These are phyloP conservation scores for Thymus mandschuricus DNA, from an alignment of 257 asterid species.

Conservation along the genomic window DNA sequence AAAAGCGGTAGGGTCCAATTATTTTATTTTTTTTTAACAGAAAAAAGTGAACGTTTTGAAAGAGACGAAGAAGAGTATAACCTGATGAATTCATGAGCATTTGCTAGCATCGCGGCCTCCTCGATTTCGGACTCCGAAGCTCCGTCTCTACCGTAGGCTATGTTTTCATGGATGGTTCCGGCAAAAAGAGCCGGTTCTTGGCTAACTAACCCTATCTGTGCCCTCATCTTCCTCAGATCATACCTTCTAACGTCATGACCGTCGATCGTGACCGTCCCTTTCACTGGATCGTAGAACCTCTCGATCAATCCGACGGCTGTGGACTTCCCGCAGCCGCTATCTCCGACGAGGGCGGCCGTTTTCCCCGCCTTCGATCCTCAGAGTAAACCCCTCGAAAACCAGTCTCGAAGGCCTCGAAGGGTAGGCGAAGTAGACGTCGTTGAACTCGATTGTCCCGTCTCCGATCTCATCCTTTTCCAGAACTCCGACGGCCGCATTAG, in stretches of 20 bases:
- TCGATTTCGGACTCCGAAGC: constrained; percentile 50
- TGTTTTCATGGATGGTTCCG: constrained; percentile 53
- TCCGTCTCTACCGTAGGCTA: constrained; percentile 43
- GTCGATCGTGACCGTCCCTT: constrained; percentile 47
- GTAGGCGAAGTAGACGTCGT: constrained; percentile 43
- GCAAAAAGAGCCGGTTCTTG: constrained; percentile 63
- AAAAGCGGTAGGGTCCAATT: too few species aligned
- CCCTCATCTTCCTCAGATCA: constrained; percentile 47
- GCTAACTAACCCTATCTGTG: constrained; percentile 52
- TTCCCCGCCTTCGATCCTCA: constrained; percentile 48
- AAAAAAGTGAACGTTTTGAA: too few species aligned
- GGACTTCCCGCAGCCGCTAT: constrained; percentile 66
- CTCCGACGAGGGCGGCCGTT: constrained; percentile 49
- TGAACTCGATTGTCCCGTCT: constrained; percentile 47
- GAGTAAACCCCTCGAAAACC: constrained; percentile 45
- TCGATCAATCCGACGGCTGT: constrained; percentile 50
- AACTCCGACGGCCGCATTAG: constrained; percentile 26
- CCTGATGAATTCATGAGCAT: constrained; percentile 70
- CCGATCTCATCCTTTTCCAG: neutral
- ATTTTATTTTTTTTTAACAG: too few species aligned
- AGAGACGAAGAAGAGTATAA: neutral
- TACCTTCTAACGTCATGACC: constrained; percentile 44
- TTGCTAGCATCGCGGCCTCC: constrained; percentile 56
- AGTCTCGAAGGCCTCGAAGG: constrained; percentile 55
- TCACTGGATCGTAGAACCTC: constrained; percentile 54